Base-by-base conservation (phyloP, 2,329 filamentous ascomycete genomes). In the Microsporum audouinii region DNA sequence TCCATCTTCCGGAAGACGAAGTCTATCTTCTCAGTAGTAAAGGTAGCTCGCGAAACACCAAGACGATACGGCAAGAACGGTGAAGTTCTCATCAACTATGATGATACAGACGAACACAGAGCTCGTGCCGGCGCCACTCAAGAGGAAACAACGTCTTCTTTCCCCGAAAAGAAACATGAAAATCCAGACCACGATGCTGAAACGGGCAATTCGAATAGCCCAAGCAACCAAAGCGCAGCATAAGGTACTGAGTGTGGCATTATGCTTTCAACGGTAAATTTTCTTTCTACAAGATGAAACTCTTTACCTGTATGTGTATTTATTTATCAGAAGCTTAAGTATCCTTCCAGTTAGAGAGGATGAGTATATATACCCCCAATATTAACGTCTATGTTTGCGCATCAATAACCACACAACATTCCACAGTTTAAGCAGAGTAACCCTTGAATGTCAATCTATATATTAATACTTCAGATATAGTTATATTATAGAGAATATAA, bases 1-100 rank as follows among this genome's bases (percentile, higher is more conserved):
- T 78, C 82, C 61, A 84, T 88, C 65, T 86, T 87, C 76, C 77
- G 77, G 69, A 82, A 82, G 63, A 79, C 79, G 1, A 73, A 70
- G 31, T 78, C 73, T 27, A 69, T 79, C 58, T 80, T 82, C 64
- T 69, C 76, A 17, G 75, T 81, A 2, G 79, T 82, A 29, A 71
- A 73, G 59, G 72, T 81, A 33, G 82, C 82, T 2, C 69, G 74
- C 6, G 71, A 80, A 1, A 73, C 80, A 66, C 82, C 82, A 7
- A 76, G 79, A 64, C 77, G 82, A 61, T 84, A 82, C 68, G 82
- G 80, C 64, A 82, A 82, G 72, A 77, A 79, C 29, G 82, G 82
- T 5, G 79, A 85, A 66, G 68, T 83, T 34, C 75, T 84, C 47
- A 80, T 82, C 65, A 72, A 75, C 41, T 80, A 83, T 59, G 75